These are phyloP conservation scores for Chloris gayana DNA, from an alignment of 176 grass and related monocot genomes.

Conservation along the genomic window DNA sequence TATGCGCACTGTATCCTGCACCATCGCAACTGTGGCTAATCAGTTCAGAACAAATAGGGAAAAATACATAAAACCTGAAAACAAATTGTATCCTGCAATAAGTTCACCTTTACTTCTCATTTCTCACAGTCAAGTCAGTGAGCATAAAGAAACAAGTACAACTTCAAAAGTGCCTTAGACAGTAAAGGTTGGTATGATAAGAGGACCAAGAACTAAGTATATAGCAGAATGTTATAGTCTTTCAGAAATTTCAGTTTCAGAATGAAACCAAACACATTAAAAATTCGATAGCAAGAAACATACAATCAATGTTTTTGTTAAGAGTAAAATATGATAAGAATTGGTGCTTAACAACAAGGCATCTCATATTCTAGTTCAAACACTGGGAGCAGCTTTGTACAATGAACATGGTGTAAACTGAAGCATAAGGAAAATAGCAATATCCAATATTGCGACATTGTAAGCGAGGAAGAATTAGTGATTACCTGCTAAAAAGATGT, in stretches of 20 bases:
- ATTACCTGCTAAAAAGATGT: slow-evolving; percentile 59
- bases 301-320: neutral
- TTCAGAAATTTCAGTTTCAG: neutral
- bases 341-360: neutral
- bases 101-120: neutral
- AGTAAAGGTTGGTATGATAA: slow-evolving; percentile 21
- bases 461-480: neutral
- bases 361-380: slow-evolving; percentile 4
- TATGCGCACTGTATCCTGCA: slow-evolving; percentile 56
- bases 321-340: neutral
- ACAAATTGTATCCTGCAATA: neutral
- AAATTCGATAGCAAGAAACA: neutral
- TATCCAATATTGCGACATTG: neutral
- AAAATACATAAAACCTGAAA: slow-evolving; percentile 1
- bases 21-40: slow-evolving; percentile 3
- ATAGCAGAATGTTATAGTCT: neutral
- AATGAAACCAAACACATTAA: neutral
- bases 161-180: neutral
- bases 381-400: neutral
- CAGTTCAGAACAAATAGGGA: slow-evolving; percentile 21
- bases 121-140: neutral
- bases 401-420: neutral
- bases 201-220: slow-evolving; percentile 8
- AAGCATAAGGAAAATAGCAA: neutral
- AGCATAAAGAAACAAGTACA: slow-evolving; percentile 24